These are phyloP conservation scores for Helminthosporium solani DNA, from an alignment of 2,329 filamentous ascomycete species.

Conservation along the genomic window DNA sequence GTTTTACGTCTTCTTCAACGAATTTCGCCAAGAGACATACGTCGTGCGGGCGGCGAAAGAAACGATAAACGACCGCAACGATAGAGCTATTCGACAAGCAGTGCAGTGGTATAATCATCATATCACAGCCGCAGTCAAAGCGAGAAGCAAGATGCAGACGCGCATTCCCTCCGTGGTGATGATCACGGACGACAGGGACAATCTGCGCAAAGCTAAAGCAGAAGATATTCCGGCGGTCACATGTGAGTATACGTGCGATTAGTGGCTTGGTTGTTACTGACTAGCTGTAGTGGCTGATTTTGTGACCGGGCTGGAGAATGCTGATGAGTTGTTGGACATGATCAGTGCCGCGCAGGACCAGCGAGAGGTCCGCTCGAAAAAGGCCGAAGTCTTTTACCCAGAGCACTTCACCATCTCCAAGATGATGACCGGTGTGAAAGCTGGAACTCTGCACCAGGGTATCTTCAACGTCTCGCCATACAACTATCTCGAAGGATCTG, in stretches of 20 bases:
- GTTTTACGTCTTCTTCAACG: slow-evolving; percentile 99
- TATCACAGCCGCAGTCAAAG: slow-evolving; percentile 63
- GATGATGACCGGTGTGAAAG: slow-evolving; percentile 91
- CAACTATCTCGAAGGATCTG: slow-evolving; percentile 93
- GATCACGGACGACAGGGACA: slow-evolving; percentile 90
- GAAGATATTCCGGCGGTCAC: slow-evolving; percentile 72
- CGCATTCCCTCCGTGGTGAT: slow-evolving; percentile 79
- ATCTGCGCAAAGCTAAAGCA: slow-evolving; percentile 75
- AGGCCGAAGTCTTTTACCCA: slow-evolving; percentile 74
- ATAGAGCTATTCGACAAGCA: slow-evolving; percentile 82
- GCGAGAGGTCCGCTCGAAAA: slow-evolving; percentile 63
- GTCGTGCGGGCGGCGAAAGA: slow-evolving; percentile 73
- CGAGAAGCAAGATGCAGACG: slow-evolving; percentile 50
- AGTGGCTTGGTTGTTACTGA: slow-evolving; percentile 11
- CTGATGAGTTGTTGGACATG: slow-evolving; percentile 87
- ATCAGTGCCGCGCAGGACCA: slow-evolving; percentile 77
- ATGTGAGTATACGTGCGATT: slow-evolving; percentile 24
- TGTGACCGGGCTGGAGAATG: slow-evolving; percentile 79
- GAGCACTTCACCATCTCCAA: slow-evolving; percentile 88
- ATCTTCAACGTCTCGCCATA: slow-evolving; percentile 96
- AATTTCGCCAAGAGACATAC: slow-evolving; percentile 91
- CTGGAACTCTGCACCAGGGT: slow-evolving; percentile 86
- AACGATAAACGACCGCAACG: slow-evolving; percentile 94
- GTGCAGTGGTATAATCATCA: slow-evolving; percentile 91
- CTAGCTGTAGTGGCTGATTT: slow-evolving; percentile 60